Evolutionary conservation across 2,329 filamentous ascomycete genomes (phyloP), one percentile per base, ranked within the genome.

Genomic region (Penicillium freii): DNA sequence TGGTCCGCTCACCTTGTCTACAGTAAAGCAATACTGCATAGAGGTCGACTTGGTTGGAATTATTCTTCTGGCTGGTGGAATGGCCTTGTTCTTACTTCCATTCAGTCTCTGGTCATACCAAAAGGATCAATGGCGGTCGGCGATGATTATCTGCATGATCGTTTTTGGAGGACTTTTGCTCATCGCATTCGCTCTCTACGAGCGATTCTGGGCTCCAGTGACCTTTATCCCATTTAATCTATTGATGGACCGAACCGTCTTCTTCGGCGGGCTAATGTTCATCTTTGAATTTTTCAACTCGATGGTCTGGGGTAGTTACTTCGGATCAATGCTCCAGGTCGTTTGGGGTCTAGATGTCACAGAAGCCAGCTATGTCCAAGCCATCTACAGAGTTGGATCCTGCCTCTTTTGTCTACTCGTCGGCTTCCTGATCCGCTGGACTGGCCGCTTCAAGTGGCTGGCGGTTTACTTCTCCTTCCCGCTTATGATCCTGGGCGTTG

Each of bases 41-140:
- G 82, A 89, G 61, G 86, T 89, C 57, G 87, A 90, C 66, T 63
- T 65, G n/a, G 53, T 69, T 31, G 71, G 71, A 8, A 59, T 70
- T 23, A 59, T 71, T n/a, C 61, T 73, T 8, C 56, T 71, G 33
- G 61, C 66, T 5, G 66, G 66, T 4, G 69, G 59, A 9, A 67
- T 72, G 42, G 53, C 64, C 29, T 54, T 71, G 3, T 61, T 72
- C 46, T 56, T 72, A 4, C 61, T 72, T 11, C 62, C 71, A 0
- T 61, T 72, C 11, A 70, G 59, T 31, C 51, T 71, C 11, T 63
- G 62, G 21, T 62, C 64, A 2, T 59, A 57, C 34, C 47, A 38
- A 34, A 21, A 56, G 19, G 48, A 56, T 19, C 53, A 60, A 38
- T 67, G 66, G 67, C 58, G 57, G 33, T 61, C 63, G 6, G 62